Evolutionary conservation across 768 basidiomycete species (phyloP), one percentile per base, ranked within the genome.

Genomic region (Fomitopsis serialis): DNA sequence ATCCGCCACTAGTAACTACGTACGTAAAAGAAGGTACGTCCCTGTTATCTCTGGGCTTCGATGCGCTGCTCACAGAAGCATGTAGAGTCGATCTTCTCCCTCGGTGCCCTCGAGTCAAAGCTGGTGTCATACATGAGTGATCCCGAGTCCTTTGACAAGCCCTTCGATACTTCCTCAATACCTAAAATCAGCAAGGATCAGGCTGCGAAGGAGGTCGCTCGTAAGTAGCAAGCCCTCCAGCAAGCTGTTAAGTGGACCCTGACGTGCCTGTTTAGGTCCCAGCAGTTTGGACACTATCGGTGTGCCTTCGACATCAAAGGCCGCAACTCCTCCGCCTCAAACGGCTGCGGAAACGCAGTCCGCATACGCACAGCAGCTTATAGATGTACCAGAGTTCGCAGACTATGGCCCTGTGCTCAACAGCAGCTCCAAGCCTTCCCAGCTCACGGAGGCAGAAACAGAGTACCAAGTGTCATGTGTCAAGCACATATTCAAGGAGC

Each of bases 401-500:
- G 72, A 77, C 8, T 98, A 96, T 68, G 97, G 97, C 10, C 69
- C 87, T 46, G 82, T 97, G 48, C 76, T 95, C 65, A 92, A 87
- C 71, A 98, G 92, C 77, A 90, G 83, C 58, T 58, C 79, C 35
- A 90, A 84, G 60, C 85, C 88, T 11, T 72, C 78, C 22, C 89
- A 87, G 57, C 83, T 98, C 54, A 98, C 97, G 13, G 97, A 99
- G 72, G 89, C 82, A 63, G 97, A 98, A 72, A 98, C 94, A 3
- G 97, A 98, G 72, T 99, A 98, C 66, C 93, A 97, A 65, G 96
- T 98, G 45, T 84, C 89, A 10, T 92, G 91, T 61, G 91, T 97
- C 70, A 98, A 98, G 73, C 97, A 99, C 68, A 82, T 98, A 54
- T 99, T 93, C 80, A 85, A 84, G 66, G 91, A 93, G 56, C 92